Conservation (phyloP, 768 basidiomycete species). For the Mycena amicta region DNA sequence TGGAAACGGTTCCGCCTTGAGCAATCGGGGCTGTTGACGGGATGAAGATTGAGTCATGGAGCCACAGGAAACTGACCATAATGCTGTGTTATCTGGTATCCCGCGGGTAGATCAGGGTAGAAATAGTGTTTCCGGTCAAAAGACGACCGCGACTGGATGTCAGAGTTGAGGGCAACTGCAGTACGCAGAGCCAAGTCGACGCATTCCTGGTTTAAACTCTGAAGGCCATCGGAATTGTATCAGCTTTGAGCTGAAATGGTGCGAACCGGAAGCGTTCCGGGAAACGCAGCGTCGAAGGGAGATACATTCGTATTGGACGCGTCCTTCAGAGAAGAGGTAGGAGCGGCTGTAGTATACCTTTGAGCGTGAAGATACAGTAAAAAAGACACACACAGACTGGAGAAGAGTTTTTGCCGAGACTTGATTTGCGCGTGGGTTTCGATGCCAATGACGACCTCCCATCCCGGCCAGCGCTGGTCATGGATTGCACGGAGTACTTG, state of each 20-base stretch:
- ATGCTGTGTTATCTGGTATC: slow-evolving; percentile 97
- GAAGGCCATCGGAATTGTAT: no score
- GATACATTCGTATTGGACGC: slow-evolving; percentile 75
- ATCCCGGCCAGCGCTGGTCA: slow-evolving; percentile 74
- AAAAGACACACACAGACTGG: slow-evolving; percentile 46
- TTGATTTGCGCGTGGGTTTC: slow-evolving; percentile 96
- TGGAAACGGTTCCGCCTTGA: slow-evolving; percentile 57
- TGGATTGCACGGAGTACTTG: slow-evolving; percentile 17
- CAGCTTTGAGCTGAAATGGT: no score
- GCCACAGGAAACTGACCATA: slow-evolving; percentile 57
- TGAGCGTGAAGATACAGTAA: neutral
- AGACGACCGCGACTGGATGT: slow-evolving; percentile 69
- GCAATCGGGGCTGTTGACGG: slow-evolving; percentile 73
- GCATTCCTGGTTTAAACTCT: slow-evolving; percentile 67
- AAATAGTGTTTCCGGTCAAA: slow-evolving; percentile 99
- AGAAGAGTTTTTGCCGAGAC: slow-evolving; percentile 87
- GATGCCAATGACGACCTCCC: slow-evolving; percentile 89
- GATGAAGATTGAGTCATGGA: neutral
- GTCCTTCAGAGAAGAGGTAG: slow-evolving; percentile 45
- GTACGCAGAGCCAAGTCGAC: slow-evolving; percentile 82
- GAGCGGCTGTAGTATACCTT: slow-evolving; percentile 34
- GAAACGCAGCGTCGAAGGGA: slow-evolving; percentile 85
- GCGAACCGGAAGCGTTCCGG: slow-evolving; percentile 89
- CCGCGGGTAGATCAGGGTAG: slow-evolving; percentile 90
- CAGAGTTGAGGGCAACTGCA: slow-evolving; percentile 71